Base-by-base conservation (phyloP, 2,329 filamentous ascomycete genomes). In the Escovopsis sp. region DNA sequence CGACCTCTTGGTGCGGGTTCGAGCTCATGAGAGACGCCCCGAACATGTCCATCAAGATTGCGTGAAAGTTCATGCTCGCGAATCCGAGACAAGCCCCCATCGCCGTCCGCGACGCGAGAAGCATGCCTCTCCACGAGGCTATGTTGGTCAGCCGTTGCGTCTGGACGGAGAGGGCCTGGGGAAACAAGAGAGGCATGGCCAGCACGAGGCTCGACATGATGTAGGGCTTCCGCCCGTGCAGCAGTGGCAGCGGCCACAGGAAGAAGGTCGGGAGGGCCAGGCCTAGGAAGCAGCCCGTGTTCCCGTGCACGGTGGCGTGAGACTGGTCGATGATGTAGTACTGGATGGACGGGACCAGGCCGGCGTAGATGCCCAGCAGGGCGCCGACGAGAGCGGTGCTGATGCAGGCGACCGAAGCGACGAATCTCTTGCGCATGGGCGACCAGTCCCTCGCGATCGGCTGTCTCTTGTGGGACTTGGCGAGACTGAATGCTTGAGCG, bases 191-290 rank as follows among this genome's bases (percentile, higher is more conserved):
- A 4, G 82, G 81, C 62, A 88, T 72, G 6, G 82, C 74, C 29
- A 86, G 54, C 2, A 75, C 72, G 40, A 88, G 67, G 15, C 81
- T 72, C 27, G 74, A 67, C 32, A 87, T 63, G n/a, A 81, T 76
- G 52, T 88, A 88, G 1, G 81, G 79, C 53, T 86, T 86, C 10
- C 83, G 72, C 4, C 84, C 83, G 54, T 88, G 82, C 1, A 88
- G 67, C 7, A 85, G 65, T 7, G 82, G 80, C 6, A 87, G 60
- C 3, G 83, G 81, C 83, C 83, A 88, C 49, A 73, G 74, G 44
- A 85, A 62, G 43, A 84, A 71, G 0, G 78, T 83, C 0, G 81
- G 74, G 33, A 87, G 58, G 0, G 80, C 79, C 47, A 88, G 67
- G 8, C 81, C 81, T 29, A 81, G 53, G 54, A 83, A 88, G 41